Conservation (phyloP, 768 basidiomycete genomes). For the Leccinum boreale region DNA sequence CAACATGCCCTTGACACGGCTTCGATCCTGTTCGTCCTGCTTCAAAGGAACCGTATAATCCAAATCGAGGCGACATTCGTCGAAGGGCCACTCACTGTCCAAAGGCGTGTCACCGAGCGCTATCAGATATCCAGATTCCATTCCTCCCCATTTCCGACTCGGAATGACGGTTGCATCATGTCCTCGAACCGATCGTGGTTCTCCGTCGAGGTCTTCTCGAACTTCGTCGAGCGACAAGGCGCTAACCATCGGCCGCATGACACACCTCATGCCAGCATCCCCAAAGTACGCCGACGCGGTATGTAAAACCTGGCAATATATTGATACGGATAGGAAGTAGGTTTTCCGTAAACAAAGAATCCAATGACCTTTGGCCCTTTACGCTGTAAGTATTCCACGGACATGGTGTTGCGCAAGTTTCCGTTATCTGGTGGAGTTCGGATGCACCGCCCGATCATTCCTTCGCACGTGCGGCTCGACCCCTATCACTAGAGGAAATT, state of each 20-base stretch:
- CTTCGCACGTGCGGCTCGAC: not conserved
- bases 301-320: not conserved
- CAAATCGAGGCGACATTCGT: not conserved
- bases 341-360: not conserved
- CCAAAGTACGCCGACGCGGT: not conserved
- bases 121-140: not conserved
- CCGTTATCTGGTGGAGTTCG: not conserved
- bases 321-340: not conserved
- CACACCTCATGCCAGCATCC: not conserved
- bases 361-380: not conserved
- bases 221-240: not conserved
- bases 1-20: not conserved
- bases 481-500: not conserved
- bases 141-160: not conserved
- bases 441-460: not conserved
- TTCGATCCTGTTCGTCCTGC: not conserved
- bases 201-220: not conserved
- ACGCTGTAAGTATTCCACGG: not conserved
- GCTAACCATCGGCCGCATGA: not conserved
- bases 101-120: not conserved
- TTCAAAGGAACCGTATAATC: not conserved
- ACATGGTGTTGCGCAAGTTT: not conserved
- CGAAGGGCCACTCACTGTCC: not conserved
- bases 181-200: not conserved
- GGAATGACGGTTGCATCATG: not conserved